Evolutionary conservation across 2,329 filamentous ascomycete genomes (phyloP), one percentile per base, ranked within the genome.

Genomic region (Tolypocladium paradoxum): DNA sequence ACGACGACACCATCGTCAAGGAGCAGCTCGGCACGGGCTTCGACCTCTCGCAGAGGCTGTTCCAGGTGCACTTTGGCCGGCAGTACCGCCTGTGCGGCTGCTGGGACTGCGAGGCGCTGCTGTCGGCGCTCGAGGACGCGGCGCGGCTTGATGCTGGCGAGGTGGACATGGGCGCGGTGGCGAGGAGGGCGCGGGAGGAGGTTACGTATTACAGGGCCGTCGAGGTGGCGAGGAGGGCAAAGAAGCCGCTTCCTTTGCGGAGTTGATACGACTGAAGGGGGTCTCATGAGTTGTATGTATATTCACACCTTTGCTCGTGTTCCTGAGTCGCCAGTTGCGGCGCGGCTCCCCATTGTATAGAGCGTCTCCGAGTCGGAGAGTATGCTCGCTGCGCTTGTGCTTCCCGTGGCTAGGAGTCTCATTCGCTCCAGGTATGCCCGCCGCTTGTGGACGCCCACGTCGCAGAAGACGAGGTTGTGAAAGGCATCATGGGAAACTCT

Each of bases 1-100:
- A 73, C 53, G 67, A 74, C 49, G 71, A 74, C 49, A 70, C 55
- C 2, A 64, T 74, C 22, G 63, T 48, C 0, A 56, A 62, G 37
- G 53, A 49, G 9, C 55, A 51, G 35, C 54, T 72, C 1, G 59
- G 58, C 0, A 52, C 57, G n/a, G 66, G 66, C 0, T 62, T 66
- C 18, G 58, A 58, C 0, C 56, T 62, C 35, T 69, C 71, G 1
- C 60, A 57, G 40, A 50, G 54, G 20, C 18, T 70, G 3, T 73
- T 61, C 50, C 58, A 58, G 0, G 55, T 63, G 4, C 57, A 61
- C 8, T 72, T 70, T 50, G 70, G 64, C 3, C 52, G 64, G 12
- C 66, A 70, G 31, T 73, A 73, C 56, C 48, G 57, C 14, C 46
- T 60, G 3, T 73, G 70, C 37, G 56, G 60, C 3, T 70, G 68